Percentiles rank a stretch among this genome's conserved stretches.
Conservation (phyloP, 768 basidiomycete genomes). For the Lactarius akahatsu region DNA sequence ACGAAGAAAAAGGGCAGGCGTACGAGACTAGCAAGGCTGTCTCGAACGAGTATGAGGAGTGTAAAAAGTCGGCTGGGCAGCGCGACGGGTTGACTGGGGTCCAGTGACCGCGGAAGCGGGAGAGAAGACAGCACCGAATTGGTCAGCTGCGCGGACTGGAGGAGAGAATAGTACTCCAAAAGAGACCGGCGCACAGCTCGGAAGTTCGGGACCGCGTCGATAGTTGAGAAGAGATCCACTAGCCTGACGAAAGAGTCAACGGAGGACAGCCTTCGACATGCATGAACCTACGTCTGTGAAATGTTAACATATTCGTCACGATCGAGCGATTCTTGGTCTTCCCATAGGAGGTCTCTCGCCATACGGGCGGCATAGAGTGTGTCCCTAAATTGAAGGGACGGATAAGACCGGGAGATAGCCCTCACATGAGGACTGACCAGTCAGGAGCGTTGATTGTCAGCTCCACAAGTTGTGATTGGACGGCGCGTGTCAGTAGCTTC, state of each 20-base stretch:
- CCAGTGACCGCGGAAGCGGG: constrained; percentile 79
- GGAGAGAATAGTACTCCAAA: constrained; percentile 84
- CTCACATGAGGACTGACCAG: constrained; percentile 58
- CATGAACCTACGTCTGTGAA: constrained; percentile 79
- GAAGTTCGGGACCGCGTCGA: constrained; percentile 60
- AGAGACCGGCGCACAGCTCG: constrained; percentile 64
- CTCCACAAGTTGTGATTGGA: constrained; percentile 69
- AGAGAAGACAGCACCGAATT: constrained; percentile 83
- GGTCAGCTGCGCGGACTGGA: constrained; percentile 77
- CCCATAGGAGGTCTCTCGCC: constrained; percentile 94
- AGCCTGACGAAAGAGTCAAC: constrained; percentile 49
- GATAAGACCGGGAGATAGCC: not conserved
- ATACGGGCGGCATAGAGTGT: constrained; percentile 87
- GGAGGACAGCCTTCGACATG: constrained; percentile 7
- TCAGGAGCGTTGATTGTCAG: constrained; percentile 90
- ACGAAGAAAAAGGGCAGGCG: constrained; percentile 88
- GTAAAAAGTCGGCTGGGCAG: constrained; percentile 84
- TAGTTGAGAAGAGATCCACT: constrained; percentile 81
- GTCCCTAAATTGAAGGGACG: constrained; percentile 57
- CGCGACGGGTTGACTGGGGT: constrained; percentile 68
- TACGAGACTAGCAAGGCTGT: constrained; percentile 66
- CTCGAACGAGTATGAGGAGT: constrained; percentile 72
- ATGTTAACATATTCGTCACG: constrained; percentile 80
- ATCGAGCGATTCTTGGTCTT: constrained; percentile 69
- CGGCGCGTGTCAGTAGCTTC: constrained; percentile 76